Evolutionary conservation across 331 rosid species (phyloP), one percentile per base, ranked within the genome.

Genomic region (Rosa hybrid): DNA sequence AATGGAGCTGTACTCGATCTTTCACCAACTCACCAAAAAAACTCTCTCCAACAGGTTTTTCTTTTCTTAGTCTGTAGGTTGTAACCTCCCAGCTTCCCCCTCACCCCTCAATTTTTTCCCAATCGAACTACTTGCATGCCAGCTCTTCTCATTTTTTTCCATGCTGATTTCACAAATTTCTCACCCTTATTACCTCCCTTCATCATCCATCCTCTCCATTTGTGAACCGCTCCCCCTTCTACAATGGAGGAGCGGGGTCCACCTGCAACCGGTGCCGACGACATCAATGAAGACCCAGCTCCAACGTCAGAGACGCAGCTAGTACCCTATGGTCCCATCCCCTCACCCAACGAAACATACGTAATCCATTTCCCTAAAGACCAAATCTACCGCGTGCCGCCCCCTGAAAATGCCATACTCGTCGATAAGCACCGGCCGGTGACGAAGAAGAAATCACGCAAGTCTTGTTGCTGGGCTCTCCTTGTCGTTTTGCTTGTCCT

Each of bases 321-420:
- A 30, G 80, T 77, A 3, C 74, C 45, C 30, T 68, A 16, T 17
- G 72, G 72, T n/a, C 48, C 23, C 12, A 81, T 63, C 18, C 23
- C 3, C 60, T 1, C 1, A 9, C 80, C 23, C 3, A n/a, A 3
- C 64, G 87, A 84, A 7, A 88, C 87, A 46, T 91, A 91, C 84
- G 86, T 92, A 14, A 87, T 92, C 39, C 96, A 89, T 44, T 73
- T 91, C 83, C 97, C 96, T 0, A 91, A 83, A 77, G 88, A 92
- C 70, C 94, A 92, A 79, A 83, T 92, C 48, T 92, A 89, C 76
- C 86, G 90, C 0, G 80, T 92, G 12, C 96, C 96, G 0, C 96
- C 97, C 0, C 80, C 86, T 0, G 90, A 92, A 60, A 91, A 92
- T 39, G 89, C 94, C 0, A 3, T 41, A 18, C 34, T 86, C 16